Conservation (phyloP, 768 basidiomycete genomes). For the Naganishia friedmannii region DNA sequence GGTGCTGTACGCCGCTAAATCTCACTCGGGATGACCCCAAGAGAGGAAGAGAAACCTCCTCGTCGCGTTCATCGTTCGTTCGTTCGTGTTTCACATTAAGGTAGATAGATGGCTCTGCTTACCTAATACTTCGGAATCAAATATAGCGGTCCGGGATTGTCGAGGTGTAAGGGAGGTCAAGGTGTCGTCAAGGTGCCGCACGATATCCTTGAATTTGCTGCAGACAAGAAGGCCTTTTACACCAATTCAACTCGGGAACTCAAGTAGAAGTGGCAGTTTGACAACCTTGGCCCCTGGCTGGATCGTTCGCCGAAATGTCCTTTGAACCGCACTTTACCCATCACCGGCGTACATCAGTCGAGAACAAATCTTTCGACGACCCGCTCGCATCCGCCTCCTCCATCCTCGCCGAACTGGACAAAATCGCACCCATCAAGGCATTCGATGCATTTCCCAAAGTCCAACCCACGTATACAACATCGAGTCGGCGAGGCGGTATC, state of each 20-base stretch:
- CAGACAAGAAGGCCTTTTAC: too few species aligned
- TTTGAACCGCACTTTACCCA: slow-evolving; percentile 49
- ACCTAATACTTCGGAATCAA: background rate
- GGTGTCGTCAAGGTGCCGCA: too few species aligned
- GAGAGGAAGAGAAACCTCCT: too few species aligned
- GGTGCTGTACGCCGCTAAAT: background rate
- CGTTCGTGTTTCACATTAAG: background rate
- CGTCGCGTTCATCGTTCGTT: background rate
- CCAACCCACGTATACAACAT: slow-evolving; percentile 45
- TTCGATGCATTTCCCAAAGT: slow-evolving; percentile 53
- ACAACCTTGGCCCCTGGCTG: background rate
- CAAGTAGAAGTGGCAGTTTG: too few species aligned
- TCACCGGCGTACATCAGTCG: slow-evolving; percentile 21
- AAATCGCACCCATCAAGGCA: slow-evolving; percentile 48
- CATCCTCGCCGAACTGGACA: slow-evolving; percentile 49
- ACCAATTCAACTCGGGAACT: too few species aligned
- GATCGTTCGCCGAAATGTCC: background rate
- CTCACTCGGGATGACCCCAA: too few species aligned
- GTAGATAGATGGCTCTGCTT: background rate
- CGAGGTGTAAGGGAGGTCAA: background rate
- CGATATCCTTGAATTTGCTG: too few species aligned
- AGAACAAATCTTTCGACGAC: slow-evolving; percentile 31
- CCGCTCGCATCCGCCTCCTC: slow-evolving; percentile 32
- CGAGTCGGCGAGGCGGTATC: slow-evolving; percentile 45
- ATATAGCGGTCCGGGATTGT: background rate